Evolutionary conservation across 2,329 filamentous ascomycete genomes (phyloP), one percentile per base, ranked within the genome.

Genomic region (Talaromyces sp.): DNA sequence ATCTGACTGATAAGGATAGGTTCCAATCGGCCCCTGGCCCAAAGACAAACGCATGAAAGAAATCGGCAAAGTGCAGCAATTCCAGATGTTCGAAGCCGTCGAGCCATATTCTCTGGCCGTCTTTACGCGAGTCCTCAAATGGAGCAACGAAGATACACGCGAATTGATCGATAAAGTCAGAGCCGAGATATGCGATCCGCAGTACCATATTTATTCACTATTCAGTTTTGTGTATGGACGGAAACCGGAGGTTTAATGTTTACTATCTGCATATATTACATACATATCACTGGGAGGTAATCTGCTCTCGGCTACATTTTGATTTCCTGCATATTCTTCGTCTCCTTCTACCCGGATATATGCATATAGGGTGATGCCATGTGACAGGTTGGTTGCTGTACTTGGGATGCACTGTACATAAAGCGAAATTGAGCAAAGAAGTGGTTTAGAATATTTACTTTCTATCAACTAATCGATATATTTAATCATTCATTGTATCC

Each of bases 21-120:
- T 82, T 76, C 83, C 83, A 1, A 77, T 74, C 3, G 83, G 81
- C 67, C 67, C 73, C 8, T 85, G 84, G 83, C 81, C 82, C 0
- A 79, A 77, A 54, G 78, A 83, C 43, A 73, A 74, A 9, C 75
- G 77, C 19, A 77, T 81, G 61, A 86, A 85, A 70, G 78, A 83
- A 61, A 69, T 86, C 2, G 83, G 83, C 15, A 54, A 62, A 50
- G 69, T 63, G 27, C 50, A 69, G 19, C 65, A 60, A n/a, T 63
- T 61, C 13, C 66, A 70, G 45, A 66, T 73, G 49, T 63, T 66
- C 37, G 68, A 72, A 61, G 68, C 69, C 22, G 60, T 73, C 9
- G 69, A 73, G 52, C 68, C 69, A 0, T 69, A 70, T 13, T 68
- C 71, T 11, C 66, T 73, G 62, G 70, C 72, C 3, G 61, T 73